Evolutionary conservation across 192 early-diverging fungal species (phyloP), one percentile per base, ranked within the genome.

Genomic region (Umbelopsis sp.): DNA sequence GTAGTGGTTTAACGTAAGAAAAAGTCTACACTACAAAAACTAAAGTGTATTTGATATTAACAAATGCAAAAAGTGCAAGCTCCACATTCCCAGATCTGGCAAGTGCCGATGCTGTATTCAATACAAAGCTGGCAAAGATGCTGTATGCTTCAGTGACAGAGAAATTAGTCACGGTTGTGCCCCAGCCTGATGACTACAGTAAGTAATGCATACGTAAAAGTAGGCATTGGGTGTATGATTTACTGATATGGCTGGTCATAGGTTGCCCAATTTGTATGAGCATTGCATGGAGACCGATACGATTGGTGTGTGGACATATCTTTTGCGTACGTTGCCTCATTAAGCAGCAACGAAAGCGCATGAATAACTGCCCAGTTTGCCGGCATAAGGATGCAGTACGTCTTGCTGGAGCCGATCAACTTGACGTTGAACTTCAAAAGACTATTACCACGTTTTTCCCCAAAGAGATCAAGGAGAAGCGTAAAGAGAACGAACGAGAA

Each of bases 291-390:
- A 83, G 88, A 35, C 93, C 93, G 23, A 88, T 95, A 58, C 87
- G 92, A 21, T 80, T 95, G 3, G 78, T 75, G n/a, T 95, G 93
- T 81, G 71, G 74, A 0, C 93, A 95, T 66, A 80, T 93, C 10
- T 95, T 91, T 68, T 95, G 93, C 74, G 86, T 92, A 4, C 86
- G 90, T 4, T 95, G 93, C 58, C 69, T 95, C 22, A 84, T 95
- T 52, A 92, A 94, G 65, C 89, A 91, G 1, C 87, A 89, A 37
- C 67, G 78, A 8, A 82, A 89, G 25, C 72, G 74, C 8, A 89
- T 94, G 79, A 66, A 73, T 49, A 80, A 91, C 76, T 95, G 93
- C 69, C 93, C 93, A 0, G 55, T 95, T 10, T 95, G 93, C 64
- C 87, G 93, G 9, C 71, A 83, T 21, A 53, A 75, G 35, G 81